These are phyloP conservation scores for Halenospora varia DNA, from an alignment of 495 filamentous ascomycete species.

Conservation along the genomic window DNA sequence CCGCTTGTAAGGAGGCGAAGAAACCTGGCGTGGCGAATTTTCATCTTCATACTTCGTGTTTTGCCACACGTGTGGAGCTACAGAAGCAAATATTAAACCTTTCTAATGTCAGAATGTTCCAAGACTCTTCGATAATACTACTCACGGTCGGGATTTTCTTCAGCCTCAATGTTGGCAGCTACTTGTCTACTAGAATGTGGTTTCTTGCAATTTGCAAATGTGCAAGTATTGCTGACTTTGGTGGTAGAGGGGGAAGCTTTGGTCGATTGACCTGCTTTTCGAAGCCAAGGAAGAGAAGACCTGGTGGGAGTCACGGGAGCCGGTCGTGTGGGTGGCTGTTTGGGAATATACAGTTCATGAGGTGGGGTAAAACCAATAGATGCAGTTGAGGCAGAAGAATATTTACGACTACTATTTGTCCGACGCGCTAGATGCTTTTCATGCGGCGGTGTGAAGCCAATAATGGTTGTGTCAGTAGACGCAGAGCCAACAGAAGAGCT, in stretches of 20 bases:
- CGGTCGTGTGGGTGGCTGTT: background rate
- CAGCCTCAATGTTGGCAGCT: background rate
- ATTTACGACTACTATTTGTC: background rate
- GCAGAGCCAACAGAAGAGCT: background rate
- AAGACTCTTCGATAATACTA: background rate
- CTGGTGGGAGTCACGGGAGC: background rate
- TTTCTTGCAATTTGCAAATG: background rate
- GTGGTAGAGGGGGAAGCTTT: background rate
- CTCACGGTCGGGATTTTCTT: background rate
- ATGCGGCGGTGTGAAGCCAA: slow-evolving; percentile 22
- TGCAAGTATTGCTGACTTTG: background rate
- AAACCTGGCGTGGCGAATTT: background rate
- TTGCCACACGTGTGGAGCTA: background rate
- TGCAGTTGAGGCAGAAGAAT: slow-evolving; percentile 5
- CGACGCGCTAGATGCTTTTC: slow-evolving; percentile 7
- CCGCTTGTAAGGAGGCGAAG: background rate
- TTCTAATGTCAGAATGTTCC: background rate
- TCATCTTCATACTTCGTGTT: background rate
- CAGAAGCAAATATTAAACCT: background rate
- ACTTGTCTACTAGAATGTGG: background rate
- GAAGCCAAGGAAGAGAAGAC: slow-evolving; percentile 22
- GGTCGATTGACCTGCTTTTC: slow-evolving; percentile 6
- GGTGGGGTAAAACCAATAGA: slow-evolving; percentile 29
- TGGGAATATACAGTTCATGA: slow-evolving; percentile 7
- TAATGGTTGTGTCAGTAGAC: slow-evolving; percentile 18